Evolutionary conservation across 73 alveolate genomes (phyloP).

Genomic region (Paramecium caudatum): DNA sequence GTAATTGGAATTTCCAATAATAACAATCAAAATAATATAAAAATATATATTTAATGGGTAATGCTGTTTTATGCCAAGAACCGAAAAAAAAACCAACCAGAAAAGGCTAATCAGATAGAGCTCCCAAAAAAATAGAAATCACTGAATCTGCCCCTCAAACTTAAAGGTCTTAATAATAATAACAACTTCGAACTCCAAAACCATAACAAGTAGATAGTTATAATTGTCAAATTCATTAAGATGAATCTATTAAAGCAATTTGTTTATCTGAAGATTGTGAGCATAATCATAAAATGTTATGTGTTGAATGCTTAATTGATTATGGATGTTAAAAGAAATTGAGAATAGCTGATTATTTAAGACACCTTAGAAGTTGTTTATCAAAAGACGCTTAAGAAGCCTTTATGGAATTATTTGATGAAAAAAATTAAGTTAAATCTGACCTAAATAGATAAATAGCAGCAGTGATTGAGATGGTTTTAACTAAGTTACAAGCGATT

Average conservation of each 20-base stretch:
- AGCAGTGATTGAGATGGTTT: slow-evolving; percentile 13
- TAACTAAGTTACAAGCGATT: background rate
- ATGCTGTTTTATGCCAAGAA: slow-evolving; percentile 35
- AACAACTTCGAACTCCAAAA: slow-evolving; percentile 50
- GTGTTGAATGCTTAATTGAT: slow-evolving; percentile 65
- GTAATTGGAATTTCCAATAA: too few relatives aligned
- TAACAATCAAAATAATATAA: too few relatives aligned
- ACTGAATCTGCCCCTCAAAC: slow-evolving; percentile 12
- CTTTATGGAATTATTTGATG: slow-evolving; percentile 66
- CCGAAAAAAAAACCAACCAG: slow-evolving; percentile 28
- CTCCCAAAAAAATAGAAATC: background rate
- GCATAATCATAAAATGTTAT: slow-evolving; percentile 26
- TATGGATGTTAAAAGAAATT: slow-evolving; percentile 37
- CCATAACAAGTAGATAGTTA: slow-evolving; percentile 34
- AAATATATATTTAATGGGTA: too few relatives aligned
- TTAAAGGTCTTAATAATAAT: background rate
- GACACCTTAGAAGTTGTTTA: slow-evolving; percentile 28
- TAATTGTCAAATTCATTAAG: slow-evolving; percentile 53
- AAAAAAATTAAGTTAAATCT: slow-evolving; percentile 53
- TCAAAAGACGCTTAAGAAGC: slow-evolving; percentile 64
- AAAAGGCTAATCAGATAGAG: background rate
- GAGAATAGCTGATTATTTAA: slow-evolving; percentile 4
- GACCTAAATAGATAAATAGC: slow-evolving; percentile 26
- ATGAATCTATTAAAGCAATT: slow-evolving; percentile 58
- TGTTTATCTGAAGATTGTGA: slow-evolving; percentile 37